A percentile compares a stretch with the other conserved stretches of the same genome.
Conservation (phyloP, 495 filamentous ascomycete species). For the Hypoxylon cercidicola region DNA sequence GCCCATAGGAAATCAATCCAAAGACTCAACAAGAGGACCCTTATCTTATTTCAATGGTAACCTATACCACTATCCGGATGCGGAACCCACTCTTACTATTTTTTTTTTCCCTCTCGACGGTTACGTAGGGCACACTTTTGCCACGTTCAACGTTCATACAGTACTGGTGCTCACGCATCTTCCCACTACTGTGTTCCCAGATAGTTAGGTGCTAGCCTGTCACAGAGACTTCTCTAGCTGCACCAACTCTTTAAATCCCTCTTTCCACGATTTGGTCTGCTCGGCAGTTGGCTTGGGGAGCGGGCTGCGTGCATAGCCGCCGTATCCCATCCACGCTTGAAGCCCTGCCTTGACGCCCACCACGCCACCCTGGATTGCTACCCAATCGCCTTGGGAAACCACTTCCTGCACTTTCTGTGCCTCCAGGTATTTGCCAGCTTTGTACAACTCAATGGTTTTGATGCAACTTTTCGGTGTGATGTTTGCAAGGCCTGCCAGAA, state of each 20-base stretch:
- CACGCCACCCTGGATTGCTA: constrained; percentile 81
- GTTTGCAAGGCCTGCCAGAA: constrained; percentile 84
- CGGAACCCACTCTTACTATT: constrained; percentile 8
- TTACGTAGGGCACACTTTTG: constrained; percentile 1
- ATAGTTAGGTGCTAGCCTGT: constrained; percentile 17
- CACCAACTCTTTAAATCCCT: constrained; percentile 79
- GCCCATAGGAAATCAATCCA: background rate
- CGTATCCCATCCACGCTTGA: constrained; percentile 79
- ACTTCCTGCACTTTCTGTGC: constrained; percentile 74
- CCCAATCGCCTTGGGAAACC: constrained; percentile 80
- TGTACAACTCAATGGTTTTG: constrained; percentile 75
- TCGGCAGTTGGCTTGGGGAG: constrained; percentile 73
- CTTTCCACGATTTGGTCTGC: constrained; percentile 70
- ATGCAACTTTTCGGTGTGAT: constrained; percentile 79
- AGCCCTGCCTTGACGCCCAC: constrained; percentile 84
- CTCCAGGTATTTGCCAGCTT: constrained; percentile 72
- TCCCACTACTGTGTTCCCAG: constrained; percentile 8
- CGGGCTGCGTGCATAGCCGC: constrained; percentile 80
- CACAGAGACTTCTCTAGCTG: constrained; percentile 64
- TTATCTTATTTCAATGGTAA: constrained; percentile 3
- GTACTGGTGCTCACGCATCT: background rate
- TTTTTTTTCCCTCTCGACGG: background rate
- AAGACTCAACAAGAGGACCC: background rate
- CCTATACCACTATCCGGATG: constrained; percentile 11
- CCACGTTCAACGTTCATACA: background rate